Conservation (phyloP, 2,329 filamentous ascomycete genomes). For the Exophiala mesophila region DNA sequence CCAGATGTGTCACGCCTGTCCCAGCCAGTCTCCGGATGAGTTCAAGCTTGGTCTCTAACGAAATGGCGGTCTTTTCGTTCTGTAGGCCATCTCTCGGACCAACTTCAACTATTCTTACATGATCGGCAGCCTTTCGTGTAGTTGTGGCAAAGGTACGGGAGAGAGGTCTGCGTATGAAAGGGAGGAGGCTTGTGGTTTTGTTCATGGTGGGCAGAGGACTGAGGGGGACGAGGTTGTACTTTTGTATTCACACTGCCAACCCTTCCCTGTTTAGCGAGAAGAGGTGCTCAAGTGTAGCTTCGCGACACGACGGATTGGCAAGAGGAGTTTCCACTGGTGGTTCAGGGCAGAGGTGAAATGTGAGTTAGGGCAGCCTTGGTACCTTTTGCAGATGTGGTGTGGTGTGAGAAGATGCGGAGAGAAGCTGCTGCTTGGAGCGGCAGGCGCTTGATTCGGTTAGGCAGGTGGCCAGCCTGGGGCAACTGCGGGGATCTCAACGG, state of each 20-base stretch:
- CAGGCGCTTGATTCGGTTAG: no score
- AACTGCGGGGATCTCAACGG: no score
- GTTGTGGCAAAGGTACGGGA: constrained; percentile 24
- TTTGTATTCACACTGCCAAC: no score
- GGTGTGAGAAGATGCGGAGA: no score
- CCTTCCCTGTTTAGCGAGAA: neutral
- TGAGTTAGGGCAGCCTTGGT: no score
- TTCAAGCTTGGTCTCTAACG: constrained; percentile 46
- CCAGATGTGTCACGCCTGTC: constrained; percentile 48
- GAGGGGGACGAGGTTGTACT: no score
- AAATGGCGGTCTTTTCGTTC: constrained; percentile 48
- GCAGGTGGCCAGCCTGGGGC: no score
- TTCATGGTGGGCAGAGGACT: constrained; percentile 8
- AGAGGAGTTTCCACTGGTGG: no score
- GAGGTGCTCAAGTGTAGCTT: neutral
- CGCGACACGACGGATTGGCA: no score
- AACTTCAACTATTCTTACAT: constrained; percentile 51
- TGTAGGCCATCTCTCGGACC: constrained; percentile 51
- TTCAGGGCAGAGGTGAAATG: no score
- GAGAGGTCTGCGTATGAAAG: neutral
- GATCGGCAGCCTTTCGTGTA: constrained; percentile 37
- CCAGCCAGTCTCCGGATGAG: constrained; percentile 44
- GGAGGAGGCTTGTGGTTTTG: constrained; percentile 1
- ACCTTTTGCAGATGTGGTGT: no score
- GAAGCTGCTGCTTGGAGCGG: no score